A percentile compares a stretch with the other conserved stretches of the same genome.
phyloP scores from a whole-genome alignment of 805 yeast genomes.

The Cyberlindnera mycetangii region DNA sequence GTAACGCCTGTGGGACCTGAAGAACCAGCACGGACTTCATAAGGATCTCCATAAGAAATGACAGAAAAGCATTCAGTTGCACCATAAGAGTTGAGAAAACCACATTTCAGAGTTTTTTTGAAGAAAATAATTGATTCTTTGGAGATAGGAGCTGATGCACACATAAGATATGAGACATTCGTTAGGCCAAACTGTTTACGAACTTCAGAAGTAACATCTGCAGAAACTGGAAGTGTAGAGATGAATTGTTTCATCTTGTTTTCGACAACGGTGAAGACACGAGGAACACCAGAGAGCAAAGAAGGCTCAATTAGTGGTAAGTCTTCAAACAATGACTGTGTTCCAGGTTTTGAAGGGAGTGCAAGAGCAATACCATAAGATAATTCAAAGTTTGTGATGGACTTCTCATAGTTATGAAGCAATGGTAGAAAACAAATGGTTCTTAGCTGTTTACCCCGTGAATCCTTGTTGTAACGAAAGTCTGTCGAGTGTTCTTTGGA shows the following conservation, averaged over 20 bases:
- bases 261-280: constrained; percentile 52
- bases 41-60: constrained; percentile 32
- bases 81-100: constrained; percentile 56
- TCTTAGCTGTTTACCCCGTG: constrained; percentile 21
- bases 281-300: constrained; percentile 49
- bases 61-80: constrained; percentile 59
- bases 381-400: constrained; percentile 38
- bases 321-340: constrained; percentile 45
- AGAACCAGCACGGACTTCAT: constrained; percentile 42
- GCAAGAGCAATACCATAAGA: constrained; percentile 43
- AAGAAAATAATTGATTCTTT: constrained; percentile 51
- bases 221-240: constrained; percentile 6
- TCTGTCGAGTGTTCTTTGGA: constrained; percentile 12
- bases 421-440: constrained; percentile 45
- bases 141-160: constrained; percentile 63
- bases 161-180: constrained; percentile 31
- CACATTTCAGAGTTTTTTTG: constrained; percentile 45
- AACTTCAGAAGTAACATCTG: constrained; percentile 20
- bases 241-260: constrained; percentile 20
- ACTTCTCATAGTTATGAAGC: constrained; percentile 58
- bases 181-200: constrained; percentile 37
- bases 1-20: constrained; percentile 49
- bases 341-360: constrained; percentile 44
- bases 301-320: constrained; percentile 45
- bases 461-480: constrained; percentile 19